Percentiles rank a stretch among this genome's conserved stretches.
Conservation (phyloP, 352 stramenopile genomes). For the Pythium aphanidermatum region DNA sequence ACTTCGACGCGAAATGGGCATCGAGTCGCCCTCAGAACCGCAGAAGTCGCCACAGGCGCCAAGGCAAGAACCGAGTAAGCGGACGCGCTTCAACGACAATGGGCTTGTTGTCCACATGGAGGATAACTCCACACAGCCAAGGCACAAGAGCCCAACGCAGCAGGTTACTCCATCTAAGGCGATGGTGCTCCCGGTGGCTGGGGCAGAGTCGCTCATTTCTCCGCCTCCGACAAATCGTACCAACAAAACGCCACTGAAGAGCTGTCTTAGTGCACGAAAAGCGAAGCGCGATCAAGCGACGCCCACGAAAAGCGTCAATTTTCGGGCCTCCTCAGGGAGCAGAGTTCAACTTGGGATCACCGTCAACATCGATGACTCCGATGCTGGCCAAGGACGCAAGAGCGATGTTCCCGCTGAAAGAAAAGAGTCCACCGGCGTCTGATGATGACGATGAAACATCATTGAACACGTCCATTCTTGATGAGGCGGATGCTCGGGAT, state of each 20-base stretch:
- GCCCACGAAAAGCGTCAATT: constrained; percentile 80
- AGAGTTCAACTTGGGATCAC: constrained; percentile 74
- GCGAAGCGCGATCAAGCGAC: constrained; percentile 31
- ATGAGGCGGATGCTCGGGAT: constrained; percentile 55
- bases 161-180: too few species aligned
- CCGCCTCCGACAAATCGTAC: constrained; percentile 11
- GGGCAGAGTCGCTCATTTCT: constrained; percentile 10
- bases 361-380: constrained; percentile 83
- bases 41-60: constrained; percentile 1
- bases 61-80: constrained; percentile 1
- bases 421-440: constrained; percentile 8
- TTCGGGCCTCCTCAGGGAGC: constrained; percentile 69
- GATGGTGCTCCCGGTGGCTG: not conserved
- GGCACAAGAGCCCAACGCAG: too few species aligned
- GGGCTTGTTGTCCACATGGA: not conserved
- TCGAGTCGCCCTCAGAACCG: not conserved
- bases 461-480: constrained; percentile 78
- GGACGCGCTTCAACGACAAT: constrained; percentile 1
- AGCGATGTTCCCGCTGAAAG: constrained; percentile 61
- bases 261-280: constrained; percentile 76
- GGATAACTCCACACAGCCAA: not conserved
- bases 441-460: constrained; percentile 76
- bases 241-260: constrained; percentile 53
- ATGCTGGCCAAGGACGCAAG: constrained; percentile 57
- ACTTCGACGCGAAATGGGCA: constrained; percentile 11